These are phyloP conservation scores for Aspergillus intermedius DNA, from an alignment of 2,329 filamentous ascomycete species.

Conservation along the genomic window DNA sequence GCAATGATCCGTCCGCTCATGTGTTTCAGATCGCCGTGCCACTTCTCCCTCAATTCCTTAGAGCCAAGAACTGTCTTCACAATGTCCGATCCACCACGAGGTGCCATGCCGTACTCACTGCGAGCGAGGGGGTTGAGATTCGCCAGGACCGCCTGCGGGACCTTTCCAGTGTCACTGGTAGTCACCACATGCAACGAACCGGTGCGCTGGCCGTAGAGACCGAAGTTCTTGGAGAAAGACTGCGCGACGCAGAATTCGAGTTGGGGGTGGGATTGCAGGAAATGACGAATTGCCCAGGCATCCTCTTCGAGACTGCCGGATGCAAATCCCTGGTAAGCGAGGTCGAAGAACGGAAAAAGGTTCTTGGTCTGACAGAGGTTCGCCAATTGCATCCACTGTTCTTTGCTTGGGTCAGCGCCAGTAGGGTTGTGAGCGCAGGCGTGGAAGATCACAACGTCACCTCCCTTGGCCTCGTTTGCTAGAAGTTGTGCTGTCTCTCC, in stretches of 20 bases:
- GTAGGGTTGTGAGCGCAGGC: slow-evolving; percentile 97
- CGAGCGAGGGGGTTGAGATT: slow-evolving; percentile 12
- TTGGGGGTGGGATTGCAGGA: slow-evolving; percentile 44
- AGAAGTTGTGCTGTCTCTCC: slow-evolving; percentile 70
- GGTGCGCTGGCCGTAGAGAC: slow-evolving; percentile 86
- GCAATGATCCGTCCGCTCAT: slow-evolving; percentile 12
- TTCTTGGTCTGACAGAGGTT: slow-evolving; percentile 57
- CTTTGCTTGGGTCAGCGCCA: slow-evolving; percentile 80
- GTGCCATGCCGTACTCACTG: slow-evolving; percentile 13
- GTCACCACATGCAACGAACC: slow-evolving; percentile 83
- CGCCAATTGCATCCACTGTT: slow-evolving; percentile 87
- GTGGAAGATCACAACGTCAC: slow-evolving; percentile 79
- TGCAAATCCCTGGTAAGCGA: slow-evolving; percentile 90
- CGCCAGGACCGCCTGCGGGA: slow-evolving; percentile 69
- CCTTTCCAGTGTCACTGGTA: slow-evolving; percentile 49
- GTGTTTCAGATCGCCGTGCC: slow-evolving; percentile 10
- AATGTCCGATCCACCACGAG: slow-evolving; percentile 13
- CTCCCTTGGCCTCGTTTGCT: slow-evolving; percentile 47
- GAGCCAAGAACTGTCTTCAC: slow-evolving; percentile 10
- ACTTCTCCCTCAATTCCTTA: slow-evolving; percentile 3
- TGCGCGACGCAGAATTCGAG: slow-evolving; percentile 14
- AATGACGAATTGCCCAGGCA: slow-evolving; percentile 79
- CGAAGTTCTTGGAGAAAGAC: slow-evolving; percentile 40
- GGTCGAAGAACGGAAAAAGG: slow-evolving; percentile 60
- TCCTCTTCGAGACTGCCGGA: slow-evolving; percentile 76